These are phyloP conservation scores for Capronia americana DNA, from an alignment of 2,329 filamentous ascomycete species.

Conservation along the genomic window DNA sequence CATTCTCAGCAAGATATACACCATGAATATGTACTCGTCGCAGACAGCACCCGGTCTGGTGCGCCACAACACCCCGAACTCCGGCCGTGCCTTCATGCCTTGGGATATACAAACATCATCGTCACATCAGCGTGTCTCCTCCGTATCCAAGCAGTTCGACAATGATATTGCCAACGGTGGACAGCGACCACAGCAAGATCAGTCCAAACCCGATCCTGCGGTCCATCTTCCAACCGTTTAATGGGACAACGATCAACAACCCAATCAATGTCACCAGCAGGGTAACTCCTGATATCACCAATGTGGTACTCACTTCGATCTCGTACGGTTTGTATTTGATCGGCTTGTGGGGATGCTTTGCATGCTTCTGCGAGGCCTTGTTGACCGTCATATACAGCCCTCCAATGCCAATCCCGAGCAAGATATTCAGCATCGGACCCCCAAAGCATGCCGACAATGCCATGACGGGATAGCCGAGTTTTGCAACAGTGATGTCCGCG, in stretches of 20 bases:
- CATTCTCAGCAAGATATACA: constrained; percentile 4
- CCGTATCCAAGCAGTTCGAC: constrained; percentile 66
- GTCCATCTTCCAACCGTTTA: constrained; percentile 86
- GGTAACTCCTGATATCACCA: constrained; percentile 85
- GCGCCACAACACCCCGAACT: neutral
- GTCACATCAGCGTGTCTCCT: constrained; percentile 21
- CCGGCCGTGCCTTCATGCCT: neutral
- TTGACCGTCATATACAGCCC: constrained; percentile 86
- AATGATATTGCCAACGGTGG: constrained; percentile 80
- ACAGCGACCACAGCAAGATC: constrained; percentile 79
- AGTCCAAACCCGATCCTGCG: constrained; percentile 80
- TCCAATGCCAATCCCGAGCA: constrained; percentile 90
- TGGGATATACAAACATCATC: constrained; percentile 16
- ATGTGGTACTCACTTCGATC: constrained; percentile 81
- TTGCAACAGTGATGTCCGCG: constrained; percentile 90
- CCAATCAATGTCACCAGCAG: constrained; percentile 79
- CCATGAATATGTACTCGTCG: constrained; percentile 10
- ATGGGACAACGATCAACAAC: constrained; percentile 78
- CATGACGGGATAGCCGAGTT: constrained; percentile 96
- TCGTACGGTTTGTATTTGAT: constrained; percentile 77
- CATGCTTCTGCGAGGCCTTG: constrained; percentile 68
- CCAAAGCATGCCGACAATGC: constrained; percentile 93
- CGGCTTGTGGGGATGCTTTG: constrained; percentile 69
- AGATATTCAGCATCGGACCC: constrained; percentile 97
- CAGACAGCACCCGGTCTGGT: neutral